Evolutionary conservation across 1,139 yeast species (phyloP).

Genomic region (Yamadazyma membranifaciens): DNA sequence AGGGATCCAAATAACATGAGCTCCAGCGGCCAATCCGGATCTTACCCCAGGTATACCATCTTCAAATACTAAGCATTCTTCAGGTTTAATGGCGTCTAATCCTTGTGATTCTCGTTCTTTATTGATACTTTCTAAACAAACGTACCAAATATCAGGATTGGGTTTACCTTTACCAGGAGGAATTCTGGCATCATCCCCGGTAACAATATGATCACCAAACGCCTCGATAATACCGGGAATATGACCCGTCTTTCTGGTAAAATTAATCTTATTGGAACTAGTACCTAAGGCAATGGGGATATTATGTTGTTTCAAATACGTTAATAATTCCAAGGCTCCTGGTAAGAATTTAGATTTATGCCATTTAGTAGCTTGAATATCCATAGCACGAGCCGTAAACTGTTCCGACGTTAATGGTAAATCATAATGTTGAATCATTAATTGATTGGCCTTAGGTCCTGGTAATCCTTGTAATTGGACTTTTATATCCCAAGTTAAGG

Average conservation of each 20-base stretch:
- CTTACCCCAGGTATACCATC: slow-evolving; percentile 90
- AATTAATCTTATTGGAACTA: slow-evolving; percentile 66
- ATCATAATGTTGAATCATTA: slow-evolving; percentile 64
- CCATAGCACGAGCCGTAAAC: slow-evolving; percentile 48
- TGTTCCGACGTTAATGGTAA: slow-evolving; percentile 69
- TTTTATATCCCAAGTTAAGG: slow-evolving; percentile 88
- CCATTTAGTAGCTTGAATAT: slow-evolving; percentile 64
- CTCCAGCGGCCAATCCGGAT: slow-evolving; percentile 82
- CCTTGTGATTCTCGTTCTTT: slow-evolving; percentile 32
- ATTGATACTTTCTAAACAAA: slow-evolving; percentile 73
- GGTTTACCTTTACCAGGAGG: slow-evolving; percentile 91
- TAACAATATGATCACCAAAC: slow-evolving; percentile 69
- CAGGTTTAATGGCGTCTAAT: slow-evolving; percentile 53
- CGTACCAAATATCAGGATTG: slow-evolving; percentile 85
- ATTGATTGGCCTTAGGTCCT: slow-evolving; percentile 62
- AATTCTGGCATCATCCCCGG: slow-evolving; percentile 85
- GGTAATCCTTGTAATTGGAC: slow-evolving; percentile 87
- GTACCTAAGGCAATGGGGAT: slow-evolving; percentile 94
- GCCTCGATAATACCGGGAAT: slow-evolving; percentile 57
- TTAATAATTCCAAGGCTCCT: slow-evolving; percentile 74
- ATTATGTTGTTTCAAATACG: slow-evolving; percentile 41
- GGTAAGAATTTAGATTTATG: slow-evolving; percentile 65
- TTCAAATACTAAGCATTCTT: slow-evolving; percentile 86
- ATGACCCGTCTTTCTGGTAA: slow-evolving; percentile 65
- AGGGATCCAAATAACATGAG: slow-evolving; percentile 89